Percentiles rank a stretch among this genome's conserved stretches.
These are phyloP conservation scores for Hansenula anomala DNA, from an alignment of 1,139 yeast species.

Conservation along the genomic window DNA sequence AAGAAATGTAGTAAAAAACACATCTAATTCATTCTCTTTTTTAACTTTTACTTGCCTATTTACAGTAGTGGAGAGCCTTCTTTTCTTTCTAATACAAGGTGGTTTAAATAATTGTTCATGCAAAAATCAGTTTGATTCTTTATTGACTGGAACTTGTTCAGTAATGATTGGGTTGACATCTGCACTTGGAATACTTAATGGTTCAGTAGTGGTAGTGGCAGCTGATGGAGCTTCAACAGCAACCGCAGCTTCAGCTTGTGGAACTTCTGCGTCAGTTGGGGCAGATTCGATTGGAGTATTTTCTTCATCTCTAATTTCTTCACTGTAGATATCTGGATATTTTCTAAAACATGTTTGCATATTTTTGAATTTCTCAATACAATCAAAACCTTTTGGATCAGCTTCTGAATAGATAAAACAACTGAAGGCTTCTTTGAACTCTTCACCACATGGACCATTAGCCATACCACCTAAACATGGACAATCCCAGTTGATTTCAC, in stretches of 20 bases:
- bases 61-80: neutral
- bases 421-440: conserved; percentile 92
- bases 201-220: conserved; percentile 11
- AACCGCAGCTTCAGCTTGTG: conserved; percentile 24
- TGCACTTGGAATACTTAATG: conserved; percentile 1
- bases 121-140: neutral
- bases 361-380: conserved; percentile 83
- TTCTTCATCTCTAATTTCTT: conserved; percentile 78
- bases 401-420: conserved; percentile 94
- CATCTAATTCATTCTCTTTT: neutral
- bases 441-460: conserved; percentile 97
- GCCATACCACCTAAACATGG: conserved; percentile 99
- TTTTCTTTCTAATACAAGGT: too few relatives aligned
- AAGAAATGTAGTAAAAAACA: neutral
- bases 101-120: too few relatives aligned
- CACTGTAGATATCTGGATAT: conserved; percentile 92
- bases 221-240: conserved; percentile 13
- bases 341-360: conserved; percentile 96
- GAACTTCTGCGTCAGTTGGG: conserved; percentile 13
- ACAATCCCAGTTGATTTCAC: conserved; percentile 99
- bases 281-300: conserved; percentile 27
- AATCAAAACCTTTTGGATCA: conserved; percentile 96
- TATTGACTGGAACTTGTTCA: neutral
- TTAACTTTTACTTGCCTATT: neutral
- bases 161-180: conserved; percentile 2